Percentiles rank a stretch among this genome's conserved stretches.
These are phyloP conservation scores for Solanum piurae DNA, from an alignment of 257 asterid species.

Conservation along the genomic window DNA sequence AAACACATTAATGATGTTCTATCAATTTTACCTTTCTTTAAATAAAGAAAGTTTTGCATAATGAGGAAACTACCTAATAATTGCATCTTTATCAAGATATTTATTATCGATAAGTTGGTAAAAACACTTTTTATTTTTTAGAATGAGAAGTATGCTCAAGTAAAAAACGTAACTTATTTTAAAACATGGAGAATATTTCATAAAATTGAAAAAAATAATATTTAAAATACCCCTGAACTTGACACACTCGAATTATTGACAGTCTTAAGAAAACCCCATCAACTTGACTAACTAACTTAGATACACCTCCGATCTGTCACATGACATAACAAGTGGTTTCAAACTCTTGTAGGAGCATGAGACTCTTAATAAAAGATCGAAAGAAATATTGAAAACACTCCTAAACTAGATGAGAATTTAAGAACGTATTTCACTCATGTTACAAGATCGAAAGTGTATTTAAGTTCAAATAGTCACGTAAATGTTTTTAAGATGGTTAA, in stretches of 20 bases:
- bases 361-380: fast-evolving
- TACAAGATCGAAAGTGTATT: too few species aligned
- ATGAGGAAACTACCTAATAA: not conserved
- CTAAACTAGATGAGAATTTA: not conserved
- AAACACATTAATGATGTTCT: fast-evolving
- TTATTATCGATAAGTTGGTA: too few species aligned
- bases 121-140: too few species aligned
- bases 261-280: fast-evolving
- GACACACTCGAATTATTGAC: too few species aligned
- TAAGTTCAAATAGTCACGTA: too few species aligned
- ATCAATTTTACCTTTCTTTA: too few species aligned
- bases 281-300: too few species aligned
- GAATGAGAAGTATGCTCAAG: not conserved
- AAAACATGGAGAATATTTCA: not conserved
- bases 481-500: fast-evolving
- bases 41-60: not conserved
- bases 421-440: fast-evolving
- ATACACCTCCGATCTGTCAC: fast-evolving
- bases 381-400: fast-evolving
- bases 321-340: too few species aligned
- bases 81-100: too few species aligned
- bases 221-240: too few species aligned
- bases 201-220: too few species aligned
- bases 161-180: too few species aligned
- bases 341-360: not conserved